Percentiles rank a stretch among this genome's conserved stretches.
Evolutionary conservation across 2,329 filamentous ascomycete species (phyloP).

Genomic region (Hypomyces perniciosus): DNA sequence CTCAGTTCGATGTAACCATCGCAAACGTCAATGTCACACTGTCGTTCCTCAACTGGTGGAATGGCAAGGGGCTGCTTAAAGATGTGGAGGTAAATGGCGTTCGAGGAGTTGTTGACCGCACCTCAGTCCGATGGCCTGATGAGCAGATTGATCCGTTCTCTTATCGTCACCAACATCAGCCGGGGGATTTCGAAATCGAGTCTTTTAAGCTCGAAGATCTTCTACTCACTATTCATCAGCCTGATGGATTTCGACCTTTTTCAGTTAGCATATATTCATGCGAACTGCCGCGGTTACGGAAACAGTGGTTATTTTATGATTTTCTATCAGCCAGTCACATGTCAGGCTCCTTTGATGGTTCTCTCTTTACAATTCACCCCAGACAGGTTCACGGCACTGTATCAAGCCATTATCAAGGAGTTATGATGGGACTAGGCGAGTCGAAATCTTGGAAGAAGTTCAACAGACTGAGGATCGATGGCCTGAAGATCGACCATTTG

Average conservation of each 20-base stretch:
- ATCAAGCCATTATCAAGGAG: constrained; percentile 49
- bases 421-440: constrained; percentile 54
- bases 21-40: constrained; percentile 93
- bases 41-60: constrained; percentile 99
- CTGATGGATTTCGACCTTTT: constrained; percentile 85
- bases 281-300: constrained; percentile 84
- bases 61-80: constrained; percentile 82
- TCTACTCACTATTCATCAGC: constrained; percentile 85
- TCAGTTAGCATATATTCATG: constrained; percentile 93
- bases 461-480: constrained; percentile 85
- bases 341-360: constrained; percentile 92
- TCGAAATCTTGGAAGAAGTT: constrained; percentile 89
- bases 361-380: constrained; percentile 94
- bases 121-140: constrained; percentile 62
- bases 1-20: constrained; percentile 92
- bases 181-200: constrained; percentile 95
- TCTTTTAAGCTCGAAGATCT: constrained; percentile 95
- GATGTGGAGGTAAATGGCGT: constrained; percentile 94
- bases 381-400: constrained; percentile 79
- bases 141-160: constrained; percentile 73
- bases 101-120: constrained; percentile 85
- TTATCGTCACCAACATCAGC: constrained; percentile 79
- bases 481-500: constrained; percentile 88
- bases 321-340: constrained; percentile 93
- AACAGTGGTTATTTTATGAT: constrained; percentile 97